phyloP scores from a whole-genome alignment of 2,329 filamentous ascomycete species.

The Paraconiothyrium sp. region DNA sequence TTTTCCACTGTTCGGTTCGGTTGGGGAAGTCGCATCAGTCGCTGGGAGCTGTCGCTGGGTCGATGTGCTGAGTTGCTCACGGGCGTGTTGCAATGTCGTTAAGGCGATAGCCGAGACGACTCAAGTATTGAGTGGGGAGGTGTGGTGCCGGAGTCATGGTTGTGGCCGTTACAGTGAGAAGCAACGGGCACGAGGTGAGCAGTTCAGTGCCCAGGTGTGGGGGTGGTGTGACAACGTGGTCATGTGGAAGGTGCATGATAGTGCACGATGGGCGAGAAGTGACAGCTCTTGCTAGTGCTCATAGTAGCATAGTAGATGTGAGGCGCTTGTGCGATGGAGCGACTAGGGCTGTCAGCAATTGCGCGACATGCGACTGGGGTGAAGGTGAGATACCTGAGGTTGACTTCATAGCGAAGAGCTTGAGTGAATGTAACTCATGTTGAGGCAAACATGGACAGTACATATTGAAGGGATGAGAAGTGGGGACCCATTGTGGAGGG shows the following conservation, averaged over 20 bases:
- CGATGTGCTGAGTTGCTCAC: constrained; percentile 1
- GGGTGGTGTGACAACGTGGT: neutral
- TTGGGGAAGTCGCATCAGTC: neutral
- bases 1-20: constrained; percentile 16
- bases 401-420: neutral
- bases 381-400: constrained; percentile 11
- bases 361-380: neutral
- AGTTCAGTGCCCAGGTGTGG: neutral
- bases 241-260: neutral
- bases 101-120: neutral
- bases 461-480: neutral
- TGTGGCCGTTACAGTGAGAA: neutral
- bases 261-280: neutral
- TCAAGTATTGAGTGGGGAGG: neutral
- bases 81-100: neutral
- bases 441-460: neutral
- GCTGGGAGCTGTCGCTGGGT: neutral
- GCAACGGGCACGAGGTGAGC: neutral
- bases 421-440: constrained; percentile 3
- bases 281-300: neutral
- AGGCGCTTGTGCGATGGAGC: neutral
- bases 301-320: neutral
- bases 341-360: constrained; percentile 4
- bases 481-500: neutral
- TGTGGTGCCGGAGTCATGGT: neutral